phyloP scores from a whole-genome alignment of 768 basidiomycete species.

The Suillus weaverae region DNA sequence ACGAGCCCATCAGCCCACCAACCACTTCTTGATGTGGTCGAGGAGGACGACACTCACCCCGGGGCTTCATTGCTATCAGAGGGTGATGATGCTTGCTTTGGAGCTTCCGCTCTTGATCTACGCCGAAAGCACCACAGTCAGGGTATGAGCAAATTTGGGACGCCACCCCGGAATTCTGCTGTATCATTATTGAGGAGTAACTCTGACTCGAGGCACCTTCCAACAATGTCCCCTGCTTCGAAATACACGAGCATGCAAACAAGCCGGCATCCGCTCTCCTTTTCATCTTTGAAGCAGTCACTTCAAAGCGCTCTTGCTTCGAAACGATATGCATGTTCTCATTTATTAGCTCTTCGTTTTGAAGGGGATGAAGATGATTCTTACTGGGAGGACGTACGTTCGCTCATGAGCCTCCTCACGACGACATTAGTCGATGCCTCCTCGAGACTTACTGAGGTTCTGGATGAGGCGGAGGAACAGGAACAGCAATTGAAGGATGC shows the following conservation, averaged over 20 bases:
- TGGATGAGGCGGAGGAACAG: slow-evolving; percentile 59
- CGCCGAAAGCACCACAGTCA: slow-evolving; percentile 51
- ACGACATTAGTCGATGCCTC: slow-evolving; percentile 67
- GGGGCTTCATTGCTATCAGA: slow-evolving; percentile 20
- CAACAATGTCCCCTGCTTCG: slow-evolving; percentile 47
- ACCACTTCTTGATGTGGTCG: slow-evolving; percentile 38
- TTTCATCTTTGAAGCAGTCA: slow-evolving; percentile 58
- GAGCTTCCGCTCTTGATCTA: slow-evolving; percentile 59
- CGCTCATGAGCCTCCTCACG: slow-evolving; percentile 69
- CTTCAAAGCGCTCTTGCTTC: slow-evolving; percentile 69
- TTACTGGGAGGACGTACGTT: slow-evolving; percentile 85
- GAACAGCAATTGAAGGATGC: slow-evolving; percentile 45
- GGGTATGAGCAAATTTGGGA: slow-evolving; percentile 51
- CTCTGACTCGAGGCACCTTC: slow-evolving; percentile 21
- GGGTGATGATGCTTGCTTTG: slow-evolving; percentile 47
- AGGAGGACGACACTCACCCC: slow-evolving; percentile 37
- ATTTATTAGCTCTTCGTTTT: slow-evolving; percentile 79
- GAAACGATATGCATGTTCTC: slow-evolving; percentile 76
- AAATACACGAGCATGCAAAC: slow-evolving; percentile 64
- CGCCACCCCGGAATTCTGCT: slow-evolving; percentile 26
- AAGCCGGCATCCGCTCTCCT: slow-evolving; percentile 63
- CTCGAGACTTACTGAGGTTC: slow-evolving; percentile 57
- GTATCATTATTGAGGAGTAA: slow-evolving; percentile 15
- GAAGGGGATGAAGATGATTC: slow-evolving; percentile 68
- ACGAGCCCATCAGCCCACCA: slow-evolving; percentile 28